These are phyloP conservation scores for Yamadazyma friedrichii DNA, from an alignment of 1,139 yeast genomes.

Conservation along the genomic window DNA sequence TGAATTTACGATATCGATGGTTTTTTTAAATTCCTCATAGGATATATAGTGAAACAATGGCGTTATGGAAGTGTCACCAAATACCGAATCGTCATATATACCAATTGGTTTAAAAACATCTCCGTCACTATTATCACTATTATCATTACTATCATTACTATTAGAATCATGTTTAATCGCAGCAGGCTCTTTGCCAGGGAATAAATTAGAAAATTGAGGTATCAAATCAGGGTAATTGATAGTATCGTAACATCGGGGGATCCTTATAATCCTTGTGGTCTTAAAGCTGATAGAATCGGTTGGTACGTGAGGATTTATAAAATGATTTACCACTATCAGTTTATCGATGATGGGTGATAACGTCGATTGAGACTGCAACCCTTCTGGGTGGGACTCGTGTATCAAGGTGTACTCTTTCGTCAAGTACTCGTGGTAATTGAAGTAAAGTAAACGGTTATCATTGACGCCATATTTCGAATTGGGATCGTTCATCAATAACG, in stretches of 20 bases:
- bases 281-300: conserved; percentile 25
- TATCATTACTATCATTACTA: too few relatives aligned
- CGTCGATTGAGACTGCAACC: conserved; percentile 3
- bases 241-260: conserved; percentile 51
- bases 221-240: conserved; percentile 33
- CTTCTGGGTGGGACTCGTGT: conserved; percentile 7
- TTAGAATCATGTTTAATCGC: conserved; percentile 43
- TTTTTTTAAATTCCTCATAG: conserved; percentile 33
- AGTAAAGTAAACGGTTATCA: conserved; percentile 33
- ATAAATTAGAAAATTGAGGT: conserved; percentile 57
- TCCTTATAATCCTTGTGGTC: conserved; percentile 57
- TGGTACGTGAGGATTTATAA: conserved; percentile 52
- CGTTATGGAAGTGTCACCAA: conserved; percentile 53
- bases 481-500: conserved; percentile 6
- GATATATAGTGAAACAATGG: conserved; percentile 47
- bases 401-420: conserved; percentile 28
- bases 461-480: conserved; percentile 5
- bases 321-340: conserved; percentile 57
- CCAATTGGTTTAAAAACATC: conserved; percentile 37
- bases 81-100: conserved; percentile 35
- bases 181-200: conserved; percentile 71
- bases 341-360: conserved; percentile 11
- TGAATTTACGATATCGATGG: conserved; percentile 48
- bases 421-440: conserved; percentile 66
- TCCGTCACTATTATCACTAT: conserved; percentile 12